Evolutionary conservation across 2,329 filamentous ascomycete genomes (phyloP), one percentile per base, ranked within the genome.

Genomic region (Chaetothyriales sp.): DNA sequence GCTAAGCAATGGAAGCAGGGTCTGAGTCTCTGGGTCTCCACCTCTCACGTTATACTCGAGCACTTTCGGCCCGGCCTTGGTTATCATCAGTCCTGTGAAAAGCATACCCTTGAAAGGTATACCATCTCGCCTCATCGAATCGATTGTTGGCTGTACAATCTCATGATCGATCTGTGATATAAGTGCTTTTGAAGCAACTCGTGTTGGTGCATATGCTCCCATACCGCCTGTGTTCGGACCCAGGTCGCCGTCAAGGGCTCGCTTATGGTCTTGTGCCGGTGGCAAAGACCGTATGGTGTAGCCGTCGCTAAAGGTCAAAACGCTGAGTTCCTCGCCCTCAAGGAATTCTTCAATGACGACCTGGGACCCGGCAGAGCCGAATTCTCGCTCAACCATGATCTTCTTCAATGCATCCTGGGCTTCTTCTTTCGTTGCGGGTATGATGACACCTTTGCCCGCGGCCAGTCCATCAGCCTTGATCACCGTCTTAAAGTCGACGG

Each of bases 171-270:
- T 80, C 54, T 81, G 75, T 18, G 82, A 82, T 18, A 92, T 76
- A n/a, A 94, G 73, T 54, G 83, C 79, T 48, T 80, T 77, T 0
- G 83, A 84, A 26, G 83, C 81, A 60, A 89, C 82, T 56, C 79
- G 84, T 1, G 89, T 93, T n/a, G 86, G 86, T 15, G 89, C 88
- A 67, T 96, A 96, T 64, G 88, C 95, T 48, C 92, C 92, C 92
- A 96, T 96, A 43, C 92, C 92, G 53, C 90, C 92, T 1, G 92
- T 96, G 70, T 96, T 96, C 39, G 88, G 86, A 1, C 92, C 92
- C 47, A 79, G 76, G 64, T 96, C 90, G 50, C 85, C 86, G 62
- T 98, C 92, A 49, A 84, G 85, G 57, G 93, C 88, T 55, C 88
- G 80, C 76, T 98, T 96, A 73, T 98, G 92, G 66, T 96, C 92